Evolutionary conservation across 208 protist species (phyloP).

Genomic region (Crithidia thermophila): DNA sequence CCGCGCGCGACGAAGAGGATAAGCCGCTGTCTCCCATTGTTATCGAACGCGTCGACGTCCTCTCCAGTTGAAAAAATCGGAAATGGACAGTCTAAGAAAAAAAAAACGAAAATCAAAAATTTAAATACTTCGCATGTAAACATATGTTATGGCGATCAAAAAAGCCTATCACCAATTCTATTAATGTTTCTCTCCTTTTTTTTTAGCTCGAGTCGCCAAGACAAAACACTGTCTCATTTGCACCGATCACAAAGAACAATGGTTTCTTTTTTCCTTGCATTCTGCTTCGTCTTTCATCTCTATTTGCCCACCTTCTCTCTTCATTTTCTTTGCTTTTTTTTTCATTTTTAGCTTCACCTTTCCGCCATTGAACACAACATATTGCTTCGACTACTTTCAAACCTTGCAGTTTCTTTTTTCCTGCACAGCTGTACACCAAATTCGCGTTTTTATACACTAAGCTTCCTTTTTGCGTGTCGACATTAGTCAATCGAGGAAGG

Average conservation of each 20-base stretch:
- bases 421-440: too few species aligned
- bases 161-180: too few species aligned
- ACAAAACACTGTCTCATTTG: too few species aligned
- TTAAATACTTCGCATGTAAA: too few species aligned
- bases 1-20: slow-evolving; percentile 43
- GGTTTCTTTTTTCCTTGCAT: neutral
- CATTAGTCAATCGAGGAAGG: slow-evolving; percentile 2
- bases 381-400: too few species aligned
- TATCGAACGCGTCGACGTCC: slow-evolving; percentile 54
- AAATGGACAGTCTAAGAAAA: neutral
- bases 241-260: too few species aligned
- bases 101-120: slow-evolving; percentile 12
- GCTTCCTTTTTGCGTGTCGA: slow-evolving; percentile 4
- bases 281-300: neutral
- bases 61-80: slow-evolving; percentile 8
- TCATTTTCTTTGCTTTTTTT: neutral
- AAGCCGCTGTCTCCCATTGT: slow-evolving; percentile 62
- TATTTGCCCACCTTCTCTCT: neutral
- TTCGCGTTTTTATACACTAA: too few species aligned
- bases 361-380: too few species aligned
- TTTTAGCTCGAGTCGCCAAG: too few species aligned
- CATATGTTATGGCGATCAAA: too few species aligned
- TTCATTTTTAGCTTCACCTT: neutral
- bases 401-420: slow-evolving; percentile 6
- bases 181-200: neutral